Percentiles rank a stretch among this genome's conserved stretches.
Conservation (phyloP, 2,329 filamentous ascomycete species). For the Aspergillus costaricaensis region DNA sequence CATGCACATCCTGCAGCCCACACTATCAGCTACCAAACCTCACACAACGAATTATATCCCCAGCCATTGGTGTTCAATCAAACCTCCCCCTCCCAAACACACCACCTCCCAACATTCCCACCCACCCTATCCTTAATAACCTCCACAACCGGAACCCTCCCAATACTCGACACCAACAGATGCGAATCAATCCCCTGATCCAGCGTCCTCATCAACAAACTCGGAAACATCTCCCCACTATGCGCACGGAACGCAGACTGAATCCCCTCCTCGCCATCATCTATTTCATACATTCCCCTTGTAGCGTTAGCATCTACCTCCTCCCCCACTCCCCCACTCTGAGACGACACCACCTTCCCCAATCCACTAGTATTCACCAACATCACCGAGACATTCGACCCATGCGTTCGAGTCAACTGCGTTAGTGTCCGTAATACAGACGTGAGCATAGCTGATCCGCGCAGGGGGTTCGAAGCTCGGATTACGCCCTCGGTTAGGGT, state of each 20-base stretch:
- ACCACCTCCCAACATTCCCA: conserved; percentile 39
- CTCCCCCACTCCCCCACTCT: background rate
- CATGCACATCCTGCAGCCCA: no score
- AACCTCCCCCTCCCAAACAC: conserved; percentile 26
- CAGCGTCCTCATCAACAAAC: conserved; percentile 37
- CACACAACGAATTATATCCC: background rate
- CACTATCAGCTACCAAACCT: background rate
- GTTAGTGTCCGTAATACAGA: conserved; percentile 38
- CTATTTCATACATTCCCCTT: background rate
- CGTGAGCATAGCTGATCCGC: conserved; percentile 36
- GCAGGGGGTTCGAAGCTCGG: conserved; percentile 39
- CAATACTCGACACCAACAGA: conserved; percentile 36
- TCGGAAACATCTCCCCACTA: conserved; percentile 27
- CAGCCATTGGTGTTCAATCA: background rate
- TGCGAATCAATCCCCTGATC: conserved; percentile 45
- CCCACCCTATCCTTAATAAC: conserved; percentile 45
- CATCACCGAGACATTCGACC: conserved; percentile 33
- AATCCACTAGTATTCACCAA: conserved; percentile 41
- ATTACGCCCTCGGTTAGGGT: conserved; percentile 39
- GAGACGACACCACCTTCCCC: conserved; percentile 17
- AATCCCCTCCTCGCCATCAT: conserved; percentile 25
- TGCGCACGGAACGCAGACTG: conserved; percentile 30
- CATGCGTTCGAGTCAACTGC: conserved; percentile 33
- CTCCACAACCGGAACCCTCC: conserved; percentile 33
- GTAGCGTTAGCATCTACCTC: background rate